phyloP scores from a whole-genome alignment of 305 asterid species.

The Solanum hybrid region DNA sequence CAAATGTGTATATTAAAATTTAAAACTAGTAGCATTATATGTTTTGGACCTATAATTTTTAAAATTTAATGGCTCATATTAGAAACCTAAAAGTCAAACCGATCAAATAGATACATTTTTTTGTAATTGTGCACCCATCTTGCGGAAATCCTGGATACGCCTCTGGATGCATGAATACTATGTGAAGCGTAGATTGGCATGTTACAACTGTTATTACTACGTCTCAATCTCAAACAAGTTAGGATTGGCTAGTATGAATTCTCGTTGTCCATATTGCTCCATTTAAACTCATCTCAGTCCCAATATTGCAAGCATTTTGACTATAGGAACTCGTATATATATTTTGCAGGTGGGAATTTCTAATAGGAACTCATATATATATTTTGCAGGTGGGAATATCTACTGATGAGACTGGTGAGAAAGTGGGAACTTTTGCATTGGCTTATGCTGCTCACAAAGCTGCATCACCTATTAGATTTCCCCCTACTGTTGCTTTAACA shows the following conservation, averaged over 20 bases:
- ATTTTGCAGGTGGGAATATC: no score
- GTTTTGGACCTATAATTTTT: no score
- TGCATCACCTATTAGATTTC: constrained; percentile 92
- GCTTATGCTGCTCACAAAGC: constrained; percentile 99
- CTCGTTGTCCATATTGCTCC: neutral
- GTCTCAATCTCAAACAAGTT: neutral
- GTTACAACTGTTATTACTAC: neutral
- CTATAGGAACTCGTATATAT: neutral
- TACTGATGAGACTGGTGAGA: constrained; percentile 64
- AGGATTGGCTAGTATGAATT: neutral
- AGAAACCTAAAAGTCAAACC: no score
- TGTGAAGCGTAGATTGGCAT: neutral
- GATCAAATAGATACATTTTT: no score
- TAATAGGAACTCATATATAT: neutral
- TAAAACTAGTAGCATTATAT: no score
- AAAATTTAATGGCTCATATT: no score
- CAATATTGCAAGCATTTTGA: neutral
- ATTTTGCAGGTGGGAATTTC: constrained; percentile 68
- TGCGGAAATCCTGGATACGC: no score
- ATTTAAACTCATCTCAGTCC: neutral
- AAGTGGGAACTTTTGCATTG: constrained; percentile 89
- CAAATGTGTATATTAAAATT: no score
- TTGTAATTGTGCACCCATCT: no score
- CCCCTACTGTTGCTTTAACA: constrained; percentile 95
- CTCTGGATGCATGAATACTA: neutral